Evolutionary conservation across 2,329 filamentous ascomycete genomes (phyloP), one percentile per base, ranked within the genome.

Genomic region (Blumeriella jaapii): DNA sequence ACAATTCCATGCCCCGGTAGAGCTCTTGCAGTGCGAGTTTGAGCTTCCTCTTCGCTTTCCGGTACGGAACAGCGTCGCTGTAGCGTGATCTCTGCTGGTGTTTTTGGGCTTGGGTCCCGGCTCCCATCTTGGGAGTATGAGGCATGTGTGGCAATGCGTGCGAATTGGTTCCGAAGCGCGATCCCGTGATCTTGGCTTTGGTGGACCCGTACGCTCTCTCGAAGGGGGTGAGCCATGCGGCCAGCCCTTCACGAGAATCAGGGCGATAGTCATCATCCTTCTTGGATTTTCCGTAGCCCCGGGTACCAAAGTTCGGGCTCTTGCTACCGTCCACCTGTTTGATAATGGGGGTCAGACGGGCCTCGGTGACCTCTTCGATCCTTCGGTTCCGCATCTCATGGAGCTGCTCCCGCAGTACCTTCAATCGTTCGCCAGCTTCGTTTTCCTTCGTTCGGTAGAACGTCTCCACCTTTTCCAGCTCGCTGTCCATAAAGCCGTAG

Each of bases 21-120:
- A 86, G 94, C 56, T 96, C 91, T 51, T 93, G 82, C 31, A 96
- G 60, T 0, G 91, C 91, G 30, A 84, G 63, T 59, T 96, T 96
- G 37, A 98, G 67, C 61, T 95, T 94, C 41, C 81, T 71, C 61
- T 94, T 96, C 1, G 91, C 91, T 2, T 78, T 78, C 16, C 82
- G 73, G 59, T 96, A 94, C 0, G 87, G 73, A 0, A 95, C 81
- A 24, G 76, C 73, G 19, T 79, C 64, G 24, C 65, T 49, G 25
- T 62, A 58, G 24, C 62, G 58, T 33, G 61, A 52, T 13, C 61
- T 59, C 12, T 36, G 29, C 16, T 31, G 32, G 27, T 35, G 34
- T 34, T 42, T 23, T 29, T 51, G 49, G 26, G 55, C 45, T 28
- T 51, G 49, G 29, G 57, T 72, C 67, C 40, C 65, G 56, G 12